Evolutionary conservation across 2,329 filamentous ascomycete species (phyloP), one percentile per base, ranked within the genome.

Genomic region (Didymella arachidicola): DNA sequence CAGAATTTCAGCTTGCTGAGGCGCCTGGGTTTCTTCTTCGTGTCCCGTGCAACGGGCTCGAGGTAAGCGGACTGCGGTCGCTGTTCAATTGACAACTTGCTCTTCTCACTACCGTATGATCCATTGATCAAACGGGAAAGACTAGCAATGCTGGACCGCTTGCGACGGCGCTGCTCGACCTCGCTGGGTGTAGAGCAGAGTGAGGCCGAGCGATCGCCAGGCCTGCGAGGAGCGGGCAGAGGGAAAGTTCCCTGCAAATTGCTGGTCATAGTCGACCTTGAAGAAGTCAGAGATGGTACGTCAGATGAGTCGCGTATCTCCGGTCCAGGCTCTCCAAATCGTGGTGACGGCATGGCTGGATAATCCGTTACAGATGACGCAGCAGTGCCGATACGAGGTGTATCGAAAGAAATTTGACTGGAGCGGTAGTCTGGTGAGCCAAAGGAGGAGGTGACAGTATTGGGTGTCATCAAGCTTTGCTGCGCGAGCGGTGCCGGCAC

Each of bases 1-100:
- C 89, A 93, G 75, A 93, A 93, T 67, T 89, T 87, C 79, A 93
- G 83, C 50, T 89, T 88, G 72, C 90, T 89, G 36, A 93, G 78
- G 29, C 89, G 84, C 73, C 87, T 90, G 36, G 86, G 81, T 74
- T 87, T 90, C 80, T 88, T 91, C 66, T 80, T 79, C 8, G 34
- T 29, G 69, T 85, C 86, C 30, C 86, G 85, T n/a, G 86, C 84
- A n/a, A 87, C 83, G 39, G 78, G 80, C 43, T 87, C 85, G 6
- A 82, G 81, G 44, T 89, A 75, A 53, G 76, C 77, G 16, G 78
- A 77, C 43, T 80, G 78, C 26, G 79, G 79, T 52, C 79, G 73
- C 46, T 77, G 85, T 71, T 91, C 89, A 68, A 89, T 87, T 0
- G 87, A 90, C 22, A 92, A 79, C 73, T 92, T 92, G 81, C 89